Base-by-base conservation (phyloP, 2,329 filamentous ascomycete genomes). In the Elsinoe necatrix region DNA sequence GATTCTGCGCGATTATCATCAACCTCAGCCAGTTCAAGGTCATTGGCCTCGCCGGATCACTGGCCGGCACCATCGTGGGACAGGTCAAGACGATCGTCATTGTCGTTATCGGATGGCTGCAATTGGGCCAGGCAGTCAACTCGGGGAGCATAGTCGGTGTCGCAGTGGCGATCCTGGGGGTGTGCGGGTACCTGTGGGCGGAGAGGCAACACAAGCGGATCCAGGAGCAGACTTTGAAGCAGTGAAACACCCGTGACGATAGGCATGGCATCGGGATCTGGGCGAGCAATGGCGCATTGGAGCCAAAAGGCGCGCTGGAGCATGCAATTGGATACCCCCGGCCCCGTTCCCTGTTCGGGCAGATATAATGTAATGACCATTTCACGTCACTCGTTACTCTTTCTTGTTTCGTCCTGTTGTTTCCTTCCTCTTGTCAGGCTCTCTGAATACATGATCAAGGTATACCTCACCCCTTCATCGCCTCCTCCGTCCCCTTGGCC, bases 1-100 rank as follows among this genome's bases (percentile, higher is more conserved):
- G 83, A 16, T 59, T 79, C 6, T 81, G 84, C 61, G 84, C 84
- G 9, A 79, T 78, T 34, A 69, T 85, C 56, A 84, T 86, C 70
- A 86, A 86, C 66, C 60, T 70, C n/a, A 66, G 66, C 6, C 68
- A 70, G 45, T 69, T 68, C 58, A 54, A 65, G 34, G 68, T 70
- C 61, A 68, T 69, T 56, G 63, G 66, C 25, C 63, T 66, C 45
- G 64, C 63, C n/a, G 67, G 68, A 12, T 63, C 68, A 7, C 63
- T 70, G 3, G 65, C 63, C 39, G 68, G 66, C 47, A 70, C 66
- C 0, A 65, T 70, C 2, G 66, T 69, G 1, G 68, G 68, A 4
- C 68, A 70, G 55, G 65, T 65, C 60, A 70, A 70, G 60, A 69
- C 67, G 9, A 66, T 65, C 41, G 60, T 63, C 5, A 68, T 70